Evolutionary conservation across 2,329 filamentous ascomycete genomes (phyloP).

Genomic region (Didymella pomorum): DNA sequence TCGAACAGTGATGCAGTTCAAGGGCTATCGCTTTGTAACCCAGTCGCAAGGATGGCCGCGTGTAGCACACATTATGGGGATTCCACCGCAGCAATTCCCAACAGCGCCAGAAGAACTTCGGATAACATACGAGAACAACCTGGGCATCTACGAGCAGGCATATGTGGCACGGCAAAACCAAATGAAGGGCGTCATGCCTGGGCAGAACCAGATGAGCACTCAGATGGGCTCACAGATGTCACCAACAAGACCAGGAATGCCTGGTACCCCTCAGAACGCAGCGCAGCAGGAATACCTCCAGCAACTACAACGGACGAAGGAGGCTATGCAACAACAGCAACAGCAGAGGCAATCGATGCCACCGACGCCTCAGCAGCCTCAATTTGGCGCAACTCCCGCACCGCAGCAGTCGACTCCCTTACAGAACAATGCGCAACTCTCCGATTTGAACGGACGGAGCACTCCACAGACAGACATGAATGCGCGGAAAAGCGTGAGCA

Average conservation of each 20-base stretch:
- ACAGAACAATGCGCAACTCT: conserved; percentile 59
- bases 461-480: conserved; percentile 54
- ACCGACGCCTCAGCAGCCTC: conserved; percentile 52
- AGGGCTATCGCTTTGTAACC: conserved; percentile 78
- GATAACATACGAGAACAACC: conserved; percentile 76
- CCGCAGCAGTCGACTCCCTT: conserved; percentile 54
- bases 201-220: conserved; percentile 34
- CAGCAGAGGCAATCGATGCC: conserved; percentile 38
- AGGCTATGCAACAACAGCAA: conserved; percentile 47
- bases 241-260: conserved; percentile 44
- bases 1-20: conserved; percentile 75
- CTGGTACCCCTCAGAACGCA: conserved; percentile 52
- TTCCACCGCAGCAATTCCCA: conserved; percentile 58
- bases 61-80: conserved; percentile 65
- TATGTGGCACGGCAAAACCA: conserved; percentile 65
- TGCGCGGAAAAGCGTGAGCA: conserved; percentile 49
- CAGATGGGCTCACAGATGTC: conserved; percentile 43
- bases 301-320: conserved; percentile 53
- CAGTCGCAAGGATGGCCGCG: conserved; percentile 75
- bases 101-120: conserved; percentile 73
- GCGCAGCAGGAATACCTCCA: conserved; percentile 58
- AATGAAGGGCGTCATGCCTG: conserved; percentile 50
- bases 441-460: conserved; percentile 54
- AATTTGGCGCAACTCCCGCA: conserved; percentile 41
- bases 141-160: conserved; percentile 78